Evolutionary conservation across 2,329 filamentous ascomycete genomes (phyloP).

Genomic region (Talaromyces sp.): DNA sequence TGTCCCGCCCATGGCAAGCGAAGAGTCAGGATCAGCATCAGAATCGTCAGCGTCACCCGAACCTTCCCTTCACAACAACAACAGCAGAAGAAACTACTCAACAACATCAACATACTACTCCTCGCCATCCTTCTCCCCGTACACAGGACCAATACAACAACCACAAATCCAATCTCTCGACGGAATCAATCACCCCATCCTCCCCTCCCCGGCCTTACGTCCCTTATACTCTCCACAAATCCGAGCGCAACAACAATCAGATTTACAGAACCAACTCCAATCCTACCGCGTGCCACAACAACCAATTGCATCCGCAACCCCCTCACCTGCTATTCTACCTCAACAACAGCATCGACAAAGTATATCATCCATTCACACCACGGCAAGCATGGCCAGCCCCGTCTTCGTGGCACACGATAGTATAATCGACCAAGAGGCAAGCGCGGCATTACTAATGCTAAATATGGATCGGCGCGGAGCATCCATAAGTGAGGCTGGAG

Average conservation of each 20-base stretch:
- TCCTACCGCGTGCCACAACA: constrained; percentile 21
- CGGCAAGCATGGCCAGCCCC: neutral
- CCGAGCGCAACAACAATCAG: neutral
- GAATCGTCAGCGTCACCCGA: constrained; percentile 31
- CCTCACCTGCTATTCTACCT: constrained; percentile 24
- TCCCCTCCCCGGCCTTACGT: constrained; percentile 34
- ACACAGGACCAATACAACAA: constrained; percentile 16
- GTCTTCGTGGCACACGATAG: constrained; percentile 34
- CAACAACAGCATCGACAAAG: constrained; percentile 24
- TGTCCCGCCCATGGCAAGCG: constrained; percentile 19
- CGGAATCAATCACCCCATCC: constrained; percentile 23
- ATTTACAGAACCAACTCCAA: neutral
- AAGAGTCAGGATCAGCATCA: constrained; percentile 23
- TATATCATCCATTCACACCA: constrained; percentile 39
- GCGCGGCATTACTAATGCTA: constrained; percentile 80
- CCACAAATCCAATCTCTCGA: constrained; percentile 7
- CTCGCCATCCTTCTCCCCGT: constrained; percentile 32
- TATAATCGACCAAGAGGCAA: constrained; percentile 71
- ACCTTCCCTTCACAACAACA: constrained; percentile 16
- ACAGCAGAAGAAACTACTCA: constrained; percentile 19
- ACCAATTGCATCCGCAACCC: constrained; percentile 15
- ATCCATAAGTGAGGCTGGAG: neutral
- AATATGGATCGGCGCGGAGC: constrained; percentile 66
- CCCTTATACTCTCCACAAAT: constrained; percentile 21
- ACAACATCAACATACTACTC: constrained; percentile 20